Evolutionary conservation across 768 basidiomycete genomes (phyloP).

Genomic region (Cystobasidium ongulense): DNA sequence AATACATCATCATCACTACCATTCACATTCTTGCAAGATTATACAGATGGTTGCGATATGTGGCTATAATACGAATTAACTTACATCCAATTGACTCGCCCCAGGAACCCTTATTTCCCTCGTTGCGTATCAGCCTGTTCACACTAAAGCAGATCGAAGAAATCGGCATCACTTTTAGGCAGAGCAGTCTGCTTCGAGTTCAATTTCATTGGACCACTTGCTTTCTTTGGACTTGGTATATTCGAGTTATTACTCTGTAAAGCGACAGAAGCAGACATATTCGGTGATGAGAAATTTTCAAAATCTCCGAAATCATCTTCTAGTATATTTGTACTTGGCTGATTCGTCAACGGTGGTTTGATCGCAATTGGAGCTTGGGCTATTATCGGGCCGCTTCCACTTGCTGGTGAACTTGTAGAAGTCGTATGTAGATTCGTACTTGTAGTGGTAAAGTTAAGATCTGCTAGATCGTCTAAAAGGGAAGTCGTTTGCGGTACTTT

Average conservation of each 20-base stretch:
- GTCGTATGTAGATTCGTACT: not conserved
- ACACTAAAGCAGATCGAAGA: constrained; percentile 20
- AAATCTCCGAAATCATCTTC: constrained; percentile 29
- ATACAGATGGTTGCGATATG: too few relatives aligned
- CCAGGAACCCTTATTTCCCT: too few relatives aligned
- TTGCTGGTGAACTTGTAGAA: not conserved
- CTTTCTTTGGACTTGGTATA: constrained; percentile 2
- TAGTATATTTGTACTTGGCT: not conserved
- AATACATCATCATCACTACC: too few relatives aligned
- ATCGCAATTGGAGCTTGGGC: not conserved
- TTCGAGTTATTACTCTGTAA: not conserved
- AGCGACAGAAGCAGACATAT: not conserved
- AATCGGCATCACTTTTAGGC: constrained; percentile 4
- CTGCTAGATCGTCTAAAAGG: not conserved
- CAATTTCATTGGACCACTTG: constrained; percentile 21
- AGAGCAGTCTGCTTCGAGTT: not conserved
- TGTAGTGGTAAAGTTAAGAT: not conserved
- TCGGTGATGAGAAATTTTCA: not conserved
- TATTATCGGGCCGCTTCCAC: not conserved
- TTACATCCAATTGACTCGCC: too few relatives aligned
- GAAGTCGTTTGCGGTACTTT: not conserved
- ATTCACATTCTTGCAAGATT: too few relatives aligned
- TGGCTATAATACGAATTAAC: too few relatives aligned
- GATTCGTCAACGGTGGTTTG: not conserved
- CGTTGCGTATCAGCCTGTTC: not conserved